Evolutionary conservation across 768 basidiomycete genomes (phyloP).

Genomic region (Antrodiella citrinella): DNA sequence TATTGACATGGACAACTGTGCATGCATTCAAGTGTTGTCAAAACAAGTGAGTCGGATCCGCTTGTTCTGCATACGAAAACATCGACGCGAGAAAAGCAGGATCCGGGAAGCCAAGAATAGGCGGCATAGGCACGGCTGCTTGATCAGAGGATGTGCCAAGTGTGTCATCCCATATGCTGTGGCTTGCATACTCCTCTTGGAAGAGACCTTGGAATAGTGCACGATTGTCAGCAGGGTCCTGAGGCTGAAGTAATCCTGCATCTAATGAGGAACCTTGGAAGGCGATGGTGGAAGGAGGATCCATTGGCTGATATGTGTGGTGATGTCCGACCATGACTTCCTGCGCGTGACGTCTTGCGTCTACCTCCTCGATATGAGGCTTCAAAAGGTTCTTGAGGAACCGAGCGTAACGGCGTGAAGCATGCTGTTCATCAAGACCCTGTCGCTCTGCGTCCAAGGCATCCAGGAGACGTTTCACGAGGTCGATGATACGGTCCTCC

Average conservation of each 20-base stretch:
- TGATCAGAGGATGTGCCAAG: not conserved
- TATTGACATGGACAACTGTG: too few relatives aligned
- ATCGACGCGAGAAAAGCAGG: not conserved
- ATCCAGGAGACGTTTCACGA: not conserved
- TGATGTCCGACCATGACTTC: too few relatives aligned
- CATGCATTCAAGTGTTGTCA: too few relatives aligned
- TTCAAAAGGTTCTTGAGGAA: not conserved
- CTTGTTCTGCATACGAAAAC: not conserved
- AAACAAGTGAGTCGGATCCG: not conserved
- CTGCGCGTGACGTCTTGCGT: not conserved
- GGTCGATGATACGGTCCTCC: not conserved
- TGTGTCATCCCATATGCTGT: not conserved
- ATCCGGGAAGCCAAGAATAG: not conserved
- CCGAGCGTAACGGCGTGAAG: not conserved
- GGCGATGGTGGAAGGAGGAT: too few relatives aligned
- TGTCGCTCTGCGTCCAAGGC: not conserved
- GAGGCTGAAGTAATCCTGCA: too few relatives aligned
- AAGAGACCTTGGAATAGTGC: too few relatives aligned
- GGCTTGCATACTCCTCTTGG: not conserved
- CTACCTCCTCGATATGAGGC: not conserved
- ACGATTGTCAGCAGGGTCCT: too few relatives aligned
- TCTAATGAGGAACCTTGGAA: too few relatives aligned
- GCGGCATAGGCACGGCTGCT: not conserved
- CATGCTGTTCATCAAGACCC: not conserved
- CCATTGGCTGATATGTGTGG: too few relatives aligned